Percentiles rank a stretch among this genome's conserved stretches.
phyloP scores from a whole-genome alignment of 202 grass and related monocot species.

The Carex arenaria region DNA sequence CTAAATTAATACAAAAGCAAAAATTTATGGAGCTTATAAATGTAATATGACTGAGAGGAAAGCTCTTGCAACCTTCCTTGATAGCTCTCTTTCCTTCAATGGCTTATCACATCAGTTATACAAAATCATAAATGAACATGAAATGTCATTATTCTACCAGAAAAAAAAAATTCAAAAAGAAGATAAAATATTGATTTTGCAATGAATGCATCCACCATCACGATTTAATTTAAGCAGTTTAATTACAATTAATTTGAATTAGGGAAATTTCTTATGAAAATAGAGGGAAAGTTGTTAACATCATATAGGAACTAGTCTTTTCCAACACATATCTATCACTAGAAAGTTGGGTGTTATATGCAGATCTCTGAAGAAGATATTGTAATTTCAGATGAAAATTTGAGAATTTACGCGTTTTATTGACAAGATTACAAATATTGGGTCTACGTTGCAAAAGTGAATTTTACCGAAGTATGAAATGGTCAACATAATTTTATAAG shows the following conservation, averaged over 20 bases:
- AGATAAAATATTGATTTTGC: neutral
- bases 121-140: slow-evolving; percentile 36
- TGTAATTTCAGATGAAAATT: neutral
- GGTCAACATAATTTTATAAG: too few species aligned
- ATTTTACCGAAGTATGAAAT: too few species aligned
- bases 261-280: neutral
- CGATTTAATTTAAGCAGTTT: neutral
- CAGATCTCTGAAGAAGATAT: neutral
- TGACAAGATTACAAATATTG: neutral
- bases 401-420: neutral
- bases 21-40: neutral
- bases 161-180: neutral
- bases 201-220: neutral
- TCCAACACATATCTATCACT: neutral
- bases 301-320: neutral
- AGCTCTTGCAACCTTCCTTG: slow-evolving; percentile 68
- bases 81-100: slow-evolving; percentile 56
- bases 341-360: neutral
- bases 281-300: neutral
- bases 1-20: neutral
- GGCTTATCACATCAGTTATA: slow-evolving; percentile 53
- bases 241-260: neutral
- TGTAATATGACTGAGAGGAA: slow-evolving; percentile 40
- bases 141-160: neutral
- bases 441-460: neutral